Evolutionary conservation across 257 asterid genomes (phyloP).

Genomic region (Jacaranda copaia): DNA sequence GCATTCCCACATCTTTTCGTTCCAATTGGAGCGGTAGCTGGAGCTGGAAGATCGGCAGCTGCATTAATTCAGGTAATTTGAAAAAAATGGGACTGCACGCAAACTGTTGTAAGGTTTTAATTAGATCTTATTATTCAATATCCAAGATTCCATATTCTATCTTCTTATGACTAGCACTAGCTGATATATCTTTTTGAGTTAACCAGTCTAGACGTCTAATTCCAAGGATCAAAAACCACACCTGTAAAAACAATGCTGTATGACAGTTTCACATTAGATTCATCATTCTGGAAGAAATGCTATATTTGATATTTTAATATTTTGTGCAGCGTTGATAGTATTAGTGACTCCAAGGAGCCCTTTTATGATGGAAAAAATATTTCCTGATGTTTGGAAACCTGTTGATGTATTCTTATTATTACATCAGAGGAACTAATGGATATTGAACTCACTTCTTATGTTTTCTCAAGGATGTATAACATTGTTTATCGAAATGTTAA

Average conservation of each 20-base stretch:
- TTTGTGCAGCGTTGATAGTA: background rate
- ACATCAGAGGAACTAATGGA: constrained; percentile 23
- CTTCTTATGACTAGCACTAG: background rate
- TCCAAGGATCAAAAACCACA: background rate
- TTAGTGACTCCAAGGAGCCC: background rate
- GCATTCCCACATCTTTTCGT: constrained; percentile 97
- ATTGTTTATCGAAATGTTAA: background rate
- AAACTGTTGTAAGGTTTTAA: background rate
- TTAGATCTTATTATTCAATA: background rate
- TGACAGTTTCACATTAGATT: constrained; percentile 1
- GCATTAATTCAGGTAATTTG: constrained; percentile 82
- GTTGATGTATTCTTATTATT: background rate
- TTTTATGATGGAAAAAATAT: background rate
- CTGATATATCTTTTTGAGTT: constrained; percentile 6
- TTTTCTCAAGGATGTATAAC: constrained; percentile 2
- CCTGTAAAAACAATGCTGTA: background rate
- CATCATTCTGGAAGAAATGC: constrained; percentile 1
- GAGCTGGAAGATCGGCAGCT: constrained; percentile 98
- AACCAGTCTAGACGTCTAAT: background rate
- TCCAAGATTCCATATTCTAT: background rate
- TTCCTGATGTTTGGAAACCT: constrained; percentile 2
- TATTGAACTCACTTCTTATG: constrained; percentile 5
- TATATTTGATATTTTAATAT: background rate
- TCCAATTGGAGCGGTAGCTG: constrained; percentile 94
- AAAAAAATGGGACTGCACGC: background rate